Evolutionary conservation across 768 basidiomycete species (phyloP).

Genomic region (Hericium coralloides): DNA sequence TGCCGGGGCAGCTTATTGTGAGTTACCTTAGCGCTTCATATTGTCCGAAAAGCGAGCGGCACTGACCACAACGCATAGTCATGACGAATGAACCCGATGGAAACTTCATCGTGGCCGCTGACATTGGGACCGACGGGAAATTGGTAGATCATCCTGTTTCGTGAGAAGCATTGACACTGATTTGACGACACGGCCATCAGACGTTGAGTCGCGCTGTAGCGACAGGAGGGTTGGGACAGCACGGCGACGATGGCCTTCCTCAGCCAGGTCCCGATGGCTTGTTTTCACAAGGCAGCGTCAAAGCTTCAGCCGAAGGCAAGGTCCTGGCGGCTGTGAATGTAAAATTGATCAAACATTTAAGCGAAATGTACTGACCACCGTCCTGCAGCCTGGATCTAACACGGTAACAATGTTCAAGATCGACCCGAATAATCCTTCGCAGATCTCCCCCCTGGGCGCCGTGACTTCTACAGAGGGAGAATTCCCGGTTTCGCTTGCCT

Average conservation of each 20-base stretch:
- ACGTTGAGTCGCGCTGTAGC: constrained; percentile 13
- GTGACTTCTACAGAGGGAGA: constrained; percentile 16
- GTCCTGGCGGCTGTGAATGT: constrained; percentile 20
- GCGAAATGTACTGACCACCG: background rate
- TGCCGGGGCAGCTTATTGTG: constrained; percentile 19
- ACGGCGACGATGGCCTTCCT: constrained; percentile 12
- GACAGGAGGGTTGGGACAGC: constrained; percentile 16
- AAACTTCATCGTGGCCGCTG: constrained; percentile 35
- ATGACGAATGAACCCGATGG: constrained; percentile 40
- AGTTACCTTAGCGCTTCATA: background rate
- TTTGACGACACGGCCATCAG: constrained; percentile 1
- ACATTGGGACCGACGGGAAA: constrained; percentile 33
- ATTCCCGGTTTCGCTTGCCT: constrained; percentile 16
- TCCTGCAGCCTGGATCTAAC: constrained; percentile 14
- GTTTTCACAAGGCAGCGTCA: constrained; percentile 21
- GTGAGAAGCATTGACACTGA: background rate
- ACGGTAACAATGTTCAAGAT: constrained; percentile 18
- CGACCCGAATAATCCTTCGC: constrained; percentile 11
- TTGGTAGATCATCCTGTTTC: constrained; percentile 20
- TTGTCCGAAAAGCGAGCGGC: background rate
- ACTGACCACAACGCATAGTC: constrained; percentile 23
- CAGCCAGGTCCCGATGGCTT: constrained; percentile 18
- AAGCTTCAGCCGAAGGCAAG: constrained; percentile 15
- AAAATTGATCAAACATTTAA: background rate
- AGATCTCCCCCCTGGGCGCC: constrained; percentile 15